Evolutionary conservation across 345 rosid species (phyloP).

Genomic region (Orychophragmus violaceus): DNA sequence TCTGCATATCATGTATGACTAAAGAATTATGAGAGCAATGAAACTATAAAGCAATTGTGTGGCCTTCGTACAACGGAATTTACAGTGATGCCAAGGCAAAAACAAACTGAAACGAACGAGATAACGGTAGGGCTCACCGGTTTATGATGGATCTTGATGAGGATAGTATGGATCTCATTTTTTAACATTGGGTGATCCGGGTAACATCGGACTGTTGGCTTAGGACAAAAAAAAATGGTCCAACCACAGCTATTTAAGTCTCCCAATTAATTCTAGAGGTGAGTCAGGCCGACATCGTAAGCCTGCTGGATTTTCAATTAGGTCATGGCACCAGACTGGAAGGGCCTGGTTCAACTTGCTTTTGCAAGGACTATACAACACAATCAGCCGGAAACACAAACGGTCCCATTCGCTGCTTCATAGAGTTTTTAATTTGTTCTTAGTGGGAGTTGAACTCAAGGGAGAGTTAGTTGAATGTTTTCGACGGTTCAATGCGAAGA

Average conservation of each 20-base stretch:
- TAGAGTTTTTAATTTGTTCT: neutral
- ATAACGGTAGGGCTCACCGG: neutral
- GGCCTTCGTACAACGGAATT: neutral
- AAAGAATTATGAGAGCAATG: neutral
- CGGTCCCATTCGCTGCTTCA: neutral
- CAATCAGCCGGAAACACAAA: neutral
- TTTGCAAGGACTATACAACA: neutral
- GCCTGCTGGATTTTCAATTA: neutral
- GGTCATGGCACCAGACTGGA: neutral
- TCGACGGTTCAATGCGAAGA: neutral
- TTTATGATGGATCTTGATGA: neutral
- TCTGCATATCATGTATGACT: neutral
- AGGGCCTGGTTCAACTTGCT: neutral
- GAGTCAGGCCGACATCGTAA: neutral
- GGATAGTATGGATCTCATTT: neutral
- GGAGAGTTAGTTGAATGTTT: neutral
- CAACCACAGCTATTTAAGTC: neutral
- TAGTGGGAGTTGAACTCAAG: neutral
- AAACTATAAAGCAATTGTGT: neutral
- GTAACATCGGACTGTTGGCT: neutral
- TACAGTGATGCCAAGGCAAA: neutral
- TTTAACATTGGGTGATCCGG: neutral
- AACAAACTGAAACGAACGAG: neutral
- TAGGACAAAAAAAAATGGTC: neutral
- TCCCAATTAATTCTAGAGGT: neutral